These are phyloP conservation scores for Ogataea nonfermentans DNA, from an alignment of 805 yeast genomes.

Conservation along the genomic window DNA sequence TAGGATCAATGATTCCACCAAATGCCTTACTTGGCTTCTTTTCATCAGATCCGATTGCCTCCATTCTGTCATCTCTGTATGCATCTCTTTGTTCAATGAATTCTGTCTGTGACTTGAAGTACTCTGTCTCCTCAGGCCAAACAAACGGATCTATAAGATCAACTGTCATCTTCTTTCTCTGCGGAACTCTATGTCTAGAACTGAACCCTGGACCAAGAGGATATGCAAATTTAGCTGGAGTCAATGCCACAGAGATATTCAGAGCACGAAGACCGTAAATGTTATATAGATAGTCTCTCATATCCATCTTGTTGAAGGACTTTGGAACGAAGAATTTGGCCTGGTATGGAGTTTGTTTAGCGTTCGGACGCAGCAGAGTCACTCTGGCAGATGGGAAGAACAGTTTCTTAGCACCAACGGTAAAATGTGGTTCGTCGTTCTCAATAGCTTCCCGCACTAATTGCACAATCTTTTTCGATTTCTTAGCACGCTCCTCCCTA, in stretches of 20 bases:
- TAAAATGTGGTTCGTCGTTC: conserved; percentile 73
- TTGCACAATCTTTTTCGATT: conserved; percentile 31
- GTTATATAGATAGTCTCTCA: conserved; percentile 89
- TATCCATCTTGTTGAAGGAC: conserved; percentile 88
- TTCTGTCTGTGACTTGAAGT: conserved; percentile 31
- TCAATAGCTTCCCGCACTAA: conserved; percentile 47
- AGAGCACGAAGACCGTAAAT: conserved; percentile 88
- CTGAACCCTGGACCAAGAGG: conserved; percentile 49
- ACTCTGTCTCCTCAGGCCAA: conserved; percentile 73
- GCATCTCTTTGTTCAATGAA: conserved; percentile 46
- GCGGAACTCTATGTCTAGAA: conserved; percentile 75
- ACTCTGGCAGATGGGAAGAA: conserved; percentile 87
- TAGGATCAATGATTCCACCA: conserved; percentile 60
- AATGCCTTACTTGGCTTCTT: conserved; percentile 68
- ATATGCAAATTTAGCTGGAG: conserved; percentile 68
- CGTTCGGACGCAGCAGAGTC: conserved; percentile 81
- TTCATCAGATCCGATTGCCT: conserved; percentile 61
- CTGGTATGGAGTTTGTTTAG: conserved; percentile 96
- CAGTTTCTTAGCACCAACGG: conserved; percentile 69
- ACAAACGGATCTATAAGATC: conserved; percentile 94
- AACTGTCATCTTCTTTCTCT: conserved; percentile 92
- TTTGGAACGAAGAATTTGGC: conserved; percentile 95
- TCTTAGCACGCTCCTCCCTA: conserved; percentile 24
- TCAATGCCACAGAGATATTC: conserved; percentile 80
- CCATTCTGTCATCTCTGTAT: conserved; percentile 50